These are phyloP conservation scores for Phytopythium delawarense DNA, from an alignment of 352 stramenopile genomes.

Conservation along the genomic window DNA sequence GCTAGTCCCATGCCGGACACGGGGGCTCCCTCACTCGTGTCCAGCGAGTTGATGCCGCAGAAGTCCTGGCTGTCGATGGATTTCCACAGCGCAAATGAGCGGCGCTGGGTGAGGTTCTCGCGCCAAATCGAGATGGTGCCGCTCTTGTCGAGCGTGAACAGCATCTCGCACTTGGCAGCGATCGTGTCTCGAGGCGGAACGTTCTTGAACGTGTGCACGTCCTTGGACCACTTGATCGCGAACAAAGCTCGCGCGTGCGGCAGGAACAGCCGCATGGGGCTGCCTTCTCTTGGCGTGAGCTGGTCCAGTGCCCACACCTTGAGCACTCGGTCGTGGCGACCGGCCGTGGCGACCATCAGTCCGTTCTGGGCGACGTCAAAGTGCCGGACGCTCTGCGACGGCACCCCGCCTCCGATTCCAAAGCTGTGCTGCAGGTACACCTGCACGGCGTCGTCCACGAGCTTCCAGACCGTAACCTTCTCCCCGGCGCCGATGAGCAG, in stretches of 20 bases:
- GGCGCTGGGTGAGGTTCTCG: slow-evolving; percentile 41
- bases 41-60: not conserved
- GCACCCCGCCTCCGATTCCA: slow-evolving; percentile 18
- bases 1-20: not conserved
- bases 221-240: slow-evolving; percentile 49
- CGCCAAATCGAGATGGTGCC: slow-evolving; percentile 76
- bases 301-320: slow-evolving; percentile 66
- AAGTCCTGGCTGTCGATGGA: slow-evolving; percentile 40
- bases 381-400: slow-evolving; percentile 27
- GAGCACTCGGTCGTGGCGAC: slow-evolving; percentile 55
- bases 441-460: slow-evolving; percentile 74
- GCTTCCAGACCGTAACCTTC: slow-evolving; percentile 77
- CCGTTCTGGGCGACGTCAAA: slow-evolving; percentile 66
- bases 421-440: slow-evolving; percentile 80
- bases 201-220: slow-evolving; percentile 42
- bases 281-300: slow-evolving; percentile 43
- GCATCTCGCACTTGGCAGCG: slow-evolving; percentile 42
- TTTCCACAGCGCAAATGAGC: slow-evolving; percentile 74
- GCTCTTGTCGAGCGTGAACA: slow-evolving; percentile 65
- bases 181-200: not conserved
- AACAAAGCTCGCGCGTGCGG: slow-evolving; percentile 56
- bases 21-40: not conserved
- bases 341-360: slow-evolving; percentile 54
- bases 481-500: slow-evolving; percentile 66
- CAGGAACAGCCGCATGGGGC: slow-evolving; percentile 56